phyloP scores from a whole-genome alignment of 257 asterid genomes.

The Gardenia jasminoides region DNA sequence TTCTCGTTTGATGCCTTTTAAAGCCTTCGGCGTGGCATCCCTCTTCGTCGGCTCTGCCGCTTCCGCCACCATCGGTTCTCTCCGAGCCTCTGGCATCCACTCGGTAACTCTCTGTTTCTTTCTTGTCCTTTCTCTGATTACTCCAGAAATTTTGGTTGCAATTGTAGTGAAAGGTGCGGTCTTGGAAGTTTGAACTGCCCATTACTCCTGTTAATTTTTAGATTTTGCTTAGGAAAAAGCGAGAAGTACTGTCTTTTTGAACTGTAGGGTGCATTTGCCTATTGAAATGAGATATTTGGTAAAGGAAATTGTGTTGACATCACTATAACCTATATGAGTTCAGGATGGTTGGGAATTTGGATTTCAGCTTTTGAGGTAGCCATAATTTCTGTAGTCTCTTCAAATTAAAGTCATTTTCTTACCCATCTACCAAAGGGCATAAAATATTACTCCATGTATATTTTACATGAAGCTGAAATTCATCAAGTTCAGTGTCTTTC shows the following conservation, averaged over 20 bases:
- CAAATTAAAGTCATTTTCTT: neutral
- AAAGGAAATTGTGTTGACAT: too few relatives aligned
- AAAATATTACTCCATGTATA: neutral
- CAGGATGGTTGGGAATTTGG: neutral
- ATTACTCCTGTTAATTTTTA: neutral
- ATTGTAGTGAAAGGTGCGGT: neutral
- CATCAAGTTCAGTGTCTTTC: neutral
- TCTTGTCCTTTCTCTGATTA: neutral
- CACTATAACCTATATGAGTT: too few relatives aligned
- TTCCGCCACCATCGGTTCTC: constrained; percentile 53
- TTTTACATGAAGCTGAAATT: neutral
- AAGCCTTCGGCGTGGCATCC: constrained; percentile 79
- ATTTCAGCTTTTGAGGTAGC: neutral
- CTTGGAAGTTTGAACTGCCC: neutral
- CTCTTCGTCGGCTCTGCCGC: constrained; percentile 71
- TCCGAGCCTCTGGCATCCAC: constrained; percentile 55
- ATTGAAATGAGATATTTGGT: neutral
- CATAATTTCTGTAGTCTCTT: neutral
- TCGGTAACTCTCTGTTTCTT: constrained; percentile 38
- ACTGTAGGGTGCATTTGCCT: neutral
- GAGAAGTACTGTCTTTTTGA: too few relatives aligned
- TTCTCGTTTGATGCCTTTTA: constrained; percentile 61
- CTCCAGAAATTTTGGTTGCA: too few relatives aligned
- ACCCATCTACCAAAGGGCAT: too few relatives aligned
- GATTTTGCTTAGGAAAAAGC: neutral